Evolutionary conservation across 805 yeast genomes (phyloP).

Genomic region (Wickerhamiella allomyrinae): DNA sequence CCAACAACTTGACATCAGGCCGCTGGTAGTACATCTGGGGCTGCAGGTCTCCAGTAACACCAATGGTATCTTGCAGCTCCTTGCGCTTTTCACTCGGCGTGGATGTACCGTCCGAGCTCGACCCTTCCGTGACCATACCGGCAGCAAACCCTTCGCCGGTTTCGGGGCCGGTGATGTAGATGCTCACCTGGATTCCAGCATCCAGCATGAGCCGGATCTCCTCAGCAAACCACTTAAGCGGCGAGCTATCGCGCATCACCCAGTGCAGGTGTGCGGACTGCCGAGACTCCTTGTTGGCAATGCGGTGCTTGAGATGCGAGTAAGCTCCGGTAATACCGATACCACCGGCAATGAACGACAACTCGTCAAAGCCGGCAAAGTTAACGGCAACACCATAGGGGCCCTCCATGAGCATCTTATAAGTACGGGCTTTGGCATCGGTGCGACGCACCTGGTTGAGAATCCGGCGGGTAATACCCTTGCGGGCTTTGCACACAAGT

Average conservation of each 20-base stretch:
- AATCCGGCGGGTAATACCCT: constrained; percentile 38
- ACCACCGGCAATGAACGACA: constrained; percentile 57
- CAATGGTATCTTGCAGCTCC: not conserved
- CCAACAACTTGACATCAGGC: not conserved
- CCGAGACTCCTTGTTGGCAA: constrained; percentile 3
- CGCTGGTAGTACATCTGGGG: not conserved
- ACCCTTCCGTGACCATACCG: not conserved
- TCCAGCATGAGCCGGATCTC: constrained; percentile 27
- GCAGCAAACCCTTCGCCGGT: not conserved
- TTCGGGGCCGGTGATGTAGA: constrained; percentile 5
- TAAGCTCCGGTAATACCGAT: constrained; percentile 56
- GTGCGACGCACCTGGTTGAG: constrained; percentile 24
- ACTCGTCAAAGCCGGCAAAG: constrained; percentile 35
- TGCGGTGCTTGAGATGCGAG: constrained; percentile 26
- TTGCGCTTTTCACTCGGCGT: not conserved
- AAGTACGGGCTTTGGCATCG: constrained; percentile 8
- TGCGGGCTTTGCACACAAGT: constrained; percentile 22
- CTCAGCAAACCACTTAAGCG: constrained; percentile 35
- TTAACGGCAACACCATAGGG: constrained; percentile 51
- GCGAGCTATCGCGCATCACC: constrained; percentile 41
- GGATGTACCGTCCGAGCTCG: not conserved
- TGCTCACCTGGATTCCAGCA: constrained; percentile 5
- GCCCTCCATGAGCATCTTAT: constrained; percentile 36
- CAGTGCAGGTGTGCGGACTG: constrained; percentile 34
- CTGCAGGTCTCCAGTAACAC: not conserved